phyloP scores from a whole-genome alignment of 176 grass and related monocot species.

The Carex myosuroides region DNA sequence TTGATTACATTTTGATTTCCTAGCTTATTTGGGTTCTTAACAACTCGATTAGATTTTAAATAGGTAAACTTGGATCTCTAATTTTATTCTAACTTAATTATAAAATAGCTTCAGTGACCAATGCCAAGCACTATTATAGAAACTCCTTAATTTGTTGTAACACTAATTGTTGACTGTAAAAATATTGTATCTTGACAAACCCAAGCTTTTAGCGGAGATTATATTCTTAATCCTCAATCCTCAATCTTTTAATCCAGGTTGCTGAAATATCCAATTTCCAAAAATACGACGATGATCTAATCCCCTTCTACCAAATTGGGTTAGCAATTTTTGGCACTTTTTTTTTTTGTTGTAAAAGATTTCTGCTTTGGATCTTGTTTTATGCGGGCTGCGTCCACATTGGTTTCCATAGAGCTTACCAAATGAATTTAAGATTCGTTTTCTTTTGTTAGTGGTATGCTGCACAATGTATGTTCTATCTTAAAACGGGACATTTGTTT shows the following conservation, averaged over 20 bases:
- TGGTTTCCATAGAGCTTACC: background rate
- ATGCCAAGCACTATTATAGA: background rate
- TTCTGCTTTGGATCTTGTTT: background rate
- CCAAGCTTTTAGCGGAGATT: background rate
- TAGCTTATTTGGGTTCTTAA: background rate
- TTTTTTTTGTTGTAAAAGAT: background rate
- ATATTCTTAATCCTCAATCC: background rate
- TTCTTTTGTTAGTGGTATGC: background rate
- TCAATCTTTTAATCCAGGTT: background rate
- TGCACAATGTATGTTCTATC: background rate
- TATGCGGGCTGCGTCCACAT: background rate
- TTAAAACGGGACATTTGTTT: background rate
- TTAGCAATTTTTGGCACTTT: background rate
- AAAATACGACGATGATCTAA: background rate
- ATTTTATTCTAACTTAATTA: background rate
- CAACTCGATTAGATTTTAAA: background rate
- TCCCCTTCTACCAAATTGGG: background rate
- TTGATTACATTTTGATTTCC: background rate
- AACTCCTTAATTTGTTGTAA: background rate
- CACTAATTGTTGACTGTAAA: background rate
- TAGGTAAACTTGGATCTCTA: background rate
- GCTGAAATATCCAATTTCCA: background rate
- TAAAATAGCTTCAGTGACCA: background rate
- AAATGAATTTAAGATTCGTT: background rate
- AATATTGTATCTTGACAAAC: background rate